Conservation (phyloP, 2,329 filamentous ascomycete species). For the Teratosphaeria gauchensis region DNA sequence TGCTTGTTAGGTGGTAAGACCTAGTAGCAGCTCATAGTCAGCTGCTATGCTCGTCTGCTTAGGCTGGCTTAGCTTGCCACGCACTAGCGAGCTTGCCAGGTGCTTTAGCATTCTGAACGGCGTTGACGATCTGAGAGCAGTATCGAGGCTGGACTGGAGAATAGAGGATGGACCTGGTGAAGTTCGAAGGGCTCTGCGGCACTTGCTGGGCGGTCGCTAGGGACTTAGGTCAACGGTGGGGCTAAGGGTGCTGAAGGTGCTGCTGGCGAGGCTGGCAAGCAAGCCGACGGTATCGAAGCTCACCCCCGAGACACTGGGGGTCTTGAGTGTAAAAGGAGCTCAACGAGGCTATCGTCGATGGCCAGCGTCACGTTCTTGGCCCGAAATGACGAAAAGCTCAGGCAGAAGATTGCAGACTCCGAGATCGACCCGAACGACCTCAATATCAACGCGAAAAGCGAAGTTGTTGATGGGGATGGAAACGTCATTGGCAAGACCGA, state of each 20-base stretch:
- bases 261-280: constrained; percentile 21
- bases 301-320: constrained; percentile 43
- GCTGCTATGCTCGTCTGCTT: no score
- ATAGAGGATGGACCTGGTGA: no score
- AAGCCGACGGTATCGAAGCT: constrained; percentile 32
- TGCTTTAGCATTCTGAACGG: no score
- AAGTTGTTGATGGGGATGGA: constrained; percentile 42
- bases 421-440: constrained; percentile 38
- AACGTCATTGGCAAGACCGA: constrained; percentile 43
- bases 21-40: no score
- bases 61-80: no score
- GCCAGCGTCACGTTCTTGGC: constrained; percentile 41
- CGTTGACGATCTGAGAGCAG: no score
- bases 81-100: no score
- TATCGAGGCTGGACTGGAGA: no score
- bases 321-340: constrained; percentile 41
- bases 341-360: constrained; percentile 41
- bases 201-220: no score
- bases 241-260: constrained; percentile 22
- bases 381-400: constrained; percentile 35
- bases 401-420: constrained; percentile 28
- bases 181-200: no score
- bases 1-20: no score
- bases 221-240: constrained; percentile 19
- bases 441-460: constrained; percentile 41